Base-by-base conservation (phyloP, 805 yeast genomes). In the Saccharomycopsis sp. region DNA sequence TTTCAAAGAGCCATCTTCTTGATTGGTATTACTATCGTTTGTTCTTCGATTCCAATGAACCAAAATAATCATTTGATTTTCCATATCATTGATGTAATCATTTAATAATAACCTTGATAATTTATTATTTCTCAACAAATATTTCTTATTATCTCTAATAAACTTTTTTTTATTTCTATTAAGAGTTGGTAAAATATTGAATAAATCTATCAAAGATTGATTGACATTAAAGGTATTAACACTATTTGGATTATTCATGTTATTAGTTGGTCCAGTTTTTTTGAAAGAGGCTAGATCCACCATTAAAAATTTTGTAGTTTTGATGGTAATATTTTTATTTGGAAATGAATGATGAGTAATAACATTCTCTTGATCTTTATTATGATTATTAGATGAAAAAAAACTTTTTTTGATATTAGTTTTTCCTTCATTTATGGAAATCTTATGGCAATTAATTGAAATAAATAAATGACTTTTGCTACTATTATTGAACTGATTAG, bases 251-350 rank as follows among this genome's bases (percentile, higher is more conserved):
- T 74, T 74, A 8, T 57, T 56, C n/a, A n/a, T n/a, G n/a, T n/a
- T n/a, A 23, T 21, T 61, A 1, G 76, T 67, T 10, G 57, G 46
- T 42, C 67, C 69, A 8, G 69, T 59, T 49, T 76, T 59, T 52
- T 73, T 77, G 6, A 72, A 60, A 1, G 77, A 76, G 1, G 77
- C 75, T 15, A 74, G 49, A 47, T 74, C 78, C 0, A 70, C 71
- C 31, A 74, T 52, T 0, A 71, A 66, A 21, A 73, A 54, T 36
- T 72, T 59, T 4, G 70, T 52, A 1, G 59, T 51, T 28, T 48
- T 51, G 2, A 44, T 34, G 17, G 23, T 34, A 37, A 44, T 15
- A 4, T 26, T 34, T 19, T 40, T 44, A 8, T 40, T 40, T 3
- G 47, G 47, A 15, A 44, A 31, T 4, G 31, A 10, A 3, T 32